phyloP scores from a whole-genome alignment of 257 asterid genomes.

The Voacanga thouarsii region DNA sequence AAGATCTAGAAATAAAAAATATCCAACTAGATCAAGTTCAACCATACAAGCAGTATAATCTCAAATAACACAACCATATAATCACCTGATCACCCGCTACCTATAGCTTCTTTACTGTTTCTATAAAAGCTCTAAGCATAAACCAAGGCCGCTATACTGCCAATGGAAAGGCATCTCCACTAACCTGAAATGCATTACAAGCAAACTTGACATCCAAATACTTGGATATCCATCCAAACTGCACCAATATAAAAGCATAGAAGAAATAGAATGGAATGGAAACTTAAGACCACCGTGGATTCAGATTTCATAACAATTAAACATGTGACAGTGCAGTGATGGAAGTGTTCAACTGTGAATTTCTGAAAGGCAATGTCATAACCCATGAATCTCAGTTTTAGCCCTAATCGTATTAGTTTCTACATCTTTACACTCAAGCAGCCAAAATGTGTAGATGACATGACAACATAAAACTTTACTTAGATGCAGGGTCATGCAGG shows the following conservation, averaged over 20 bases:
- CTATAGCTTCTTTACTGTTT: not conserved
- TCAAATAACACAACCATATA: not conserved
- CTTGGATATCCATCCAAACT: not conserved
- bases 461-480: not conserved
- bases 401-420: not conserved
- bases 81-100: not conserved
- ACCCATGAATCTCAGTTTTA: not conserved
- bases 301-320: not conserved
- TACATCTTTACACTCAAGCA: not conserved
- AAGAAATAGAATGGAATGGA: not conserved
- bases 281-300: not conserved
- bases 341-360: not conserved
- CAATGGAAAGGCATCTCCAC: not conserved
- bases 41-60: not conserved
- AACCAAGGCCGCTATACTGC: not conserved
- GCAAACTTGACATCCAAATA: not conserved
- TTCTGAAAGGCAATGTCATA: not conserved
- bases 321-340: not conserved
- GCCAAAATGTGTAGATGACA: not conserved
- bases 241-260: not conserved
- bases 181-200: not conserved
- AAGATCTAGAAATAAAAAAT: not conserved
- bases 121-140: not conserved
- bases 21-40: not conserved
- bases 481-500: constrained; percentile 4